Conservation (phyloP, 2,329 filamentous ascomycete genomes). For the Ramularia endophylla region DNA sequence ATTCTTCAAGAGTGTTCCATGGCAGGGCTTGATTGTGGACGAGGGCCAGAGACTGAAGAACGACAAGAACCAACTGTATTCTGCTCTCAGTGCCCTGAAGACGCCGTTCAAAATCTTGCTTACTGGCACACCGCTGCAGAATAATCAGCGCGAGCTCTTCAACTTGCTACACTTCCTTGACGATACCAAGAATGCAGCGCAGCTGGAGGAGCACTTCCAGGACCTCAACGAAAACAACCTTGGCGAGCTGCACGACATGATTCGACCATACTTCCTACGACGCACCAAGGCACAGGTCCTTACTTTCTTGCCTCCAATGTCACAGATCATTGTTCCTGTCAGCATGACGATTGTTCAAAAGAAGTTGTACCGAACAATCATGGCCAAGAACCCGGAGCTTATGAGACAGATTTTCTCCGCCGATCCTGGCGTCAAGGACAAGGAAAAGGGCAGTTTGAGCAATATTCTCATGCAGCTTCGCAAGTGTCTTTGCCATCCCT, state of each 20-base stretch:
- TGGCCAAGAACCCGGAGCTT: constrained; percentile 82
- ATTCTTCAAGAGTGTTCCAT: constrained; percentile 66
- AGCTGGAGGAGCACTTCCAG: constrained; percentile 67
- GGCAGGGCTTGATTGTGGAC: constrained; percentile 86
- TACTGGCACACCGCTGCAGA: constrained; percentile 86
- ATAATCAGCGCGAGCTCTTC: constrained; percentile 91
- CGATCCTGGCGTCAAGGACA: constrained; percentile 52
- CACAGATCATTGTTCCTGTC: constrained; percentile 92
- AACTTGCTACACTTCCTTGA: constrained; percentile 96
- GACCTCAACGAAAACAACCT: constrained; percentile 81
- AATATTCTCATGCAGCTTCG: constrained; percentile 95
- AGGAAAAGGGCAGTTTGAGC: constrained; percentile 74
- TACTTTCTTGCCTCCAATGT: constrained; percentile 86
- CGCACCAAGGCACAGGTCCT: constrained; percentile 88
- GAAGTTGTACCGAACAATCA: constrained; percentile 87
- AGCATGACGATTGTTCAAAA: constrained; percentile 93
- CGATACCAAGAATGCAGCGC: constrained; percentile 59
- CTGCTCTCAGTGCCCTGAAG: constrained; percentile 63
- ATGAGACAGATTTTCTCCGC: constrained; percentile 80
- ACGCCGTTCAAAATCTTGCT: constrained; percentile 80
- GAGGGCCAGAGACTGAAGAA: constrained; percentile 96
- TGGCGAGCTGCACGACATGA: constrained; percentile 71
- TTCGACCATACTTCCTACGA: constrained; percentile 64
- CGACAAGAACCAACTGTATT: constrained; percentile 77
- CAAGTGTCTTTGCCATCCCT: constrained; percentile 93